Conservation (phyloP, 2,329 filamentous ascomycete species). For the Tolypocladium ophioglossoides region DNA sequence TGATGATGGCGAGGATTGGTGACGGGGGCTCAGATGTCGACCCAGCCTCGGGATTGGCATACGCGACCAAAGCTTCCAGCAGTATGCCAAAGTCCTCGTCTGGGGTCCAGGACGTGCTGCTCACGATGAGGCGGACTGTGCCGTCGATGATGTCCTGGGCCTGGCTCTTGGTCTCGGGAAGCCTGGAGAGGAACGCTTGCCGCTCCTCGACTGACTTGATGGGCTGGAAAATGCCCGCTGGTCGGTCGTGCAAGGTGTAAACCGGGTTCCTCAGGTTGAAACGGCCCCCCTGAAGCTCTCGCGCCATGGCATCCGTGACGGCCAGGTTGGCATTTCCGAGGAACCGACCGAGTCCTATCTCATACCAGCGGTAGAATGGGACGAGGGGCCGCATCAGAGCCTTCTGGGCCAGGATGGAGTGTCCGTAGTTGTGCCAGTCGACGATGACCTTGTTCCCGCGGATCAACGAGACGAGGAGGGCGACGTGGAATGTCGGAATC, state of each 20-base stretch:
- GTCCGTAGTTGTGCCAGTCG: slow-evolving; percentile 99
- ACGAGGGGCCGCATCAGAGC: slow-evolving; percentile 64
- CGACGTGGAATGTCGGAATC: slow-evolving; percentile 77
- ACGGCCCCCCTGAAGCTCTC: slow-evolving; percentile 51
- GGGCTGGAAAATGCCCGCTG: slow-evolving; percentile 72
- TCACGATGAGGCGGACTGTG: slow-evolving; percentile 63
- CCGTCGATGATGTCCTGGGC: slow-evolving; percentile 48
- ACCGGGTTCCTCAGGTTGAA: slow-evolving; percentile 57
- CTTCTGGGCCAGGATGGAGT: slow-evolving; percentile 70
- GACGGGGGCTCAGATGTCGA: slow-evolving; percentile 30
- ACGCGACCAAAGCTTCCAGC: slow-evolving; percentile 68
- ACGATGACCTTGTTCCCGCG: slow-evolving; percentile 76
- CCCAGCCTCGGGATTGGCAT: slow-evolving; percentile 42
- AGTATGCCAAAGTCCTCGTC: slow-evolving; percentile 92
- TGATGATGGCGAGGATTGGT: slow-evolving; percentile 84
- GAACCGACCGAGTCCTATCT: slow-evolving; percentile 56
- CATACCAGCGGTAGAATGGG: slow-evolving; percentile 64
- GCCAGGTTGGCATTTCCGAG: slow-evolving; percentile 68
- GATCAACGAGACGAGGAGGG: slow-evolving; percentile 59
- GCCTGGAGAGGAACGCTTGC: slow-evolving; percentile 47
- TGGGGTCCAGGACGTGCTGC: slow-evolving; percentile 92
- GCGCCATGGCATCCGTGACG: slow-evolving; percentile 82
- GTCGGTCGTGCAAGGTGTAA: slow-evolving; percentile 74
- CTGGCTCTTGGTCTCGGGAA: slow-evolving; percentile 54
- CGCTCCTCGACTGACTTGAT: slow-evolving; percentile 37